phyloP scores from a whole-genome alignment of 164 flowering plant species.

The Macadamia tetraphylla region DNA sequence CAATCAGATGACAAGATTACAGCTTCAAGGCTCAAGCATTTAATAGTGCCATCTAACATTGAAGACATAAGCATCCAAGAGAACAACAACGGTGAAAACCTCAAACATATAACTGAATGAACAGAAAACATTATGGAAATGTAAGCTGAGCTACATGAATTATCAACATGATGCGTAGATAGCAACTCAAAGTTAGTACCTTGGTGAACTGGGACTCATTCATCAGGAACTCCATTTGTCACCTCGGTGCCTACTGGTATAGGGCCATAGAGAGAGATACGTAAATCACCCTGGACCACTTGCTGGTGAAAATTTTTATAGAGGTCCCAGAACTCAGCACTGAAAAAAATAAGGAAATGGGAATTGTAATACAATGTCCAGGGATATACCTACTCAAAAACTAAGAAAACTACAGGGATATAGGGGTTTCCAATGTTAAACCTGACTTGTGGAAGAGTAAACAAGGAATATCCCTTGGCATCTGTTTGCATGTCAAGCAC shows the following conservation, averaged over 20 bases:
- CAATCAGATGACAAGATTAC: too few relatives aligned
- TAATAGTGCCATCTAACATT: too few relatives aligned
- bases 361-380: neutral
- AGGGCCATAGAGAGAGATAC: slow-evolving; percentile 69
- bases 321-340: slow-evolving; percentile 93
- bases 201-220: neutral
- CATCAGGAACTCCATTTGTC: slow-evolving; percentile 13
- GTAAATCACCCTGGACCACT: slow-evolving; percentile 51
- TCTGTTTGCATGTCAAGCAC: slow-evolving; percentile 81
- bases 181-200: slow-evolving; percentile 7
- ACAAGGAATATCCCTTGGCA: slow-evolving; percentile 83
- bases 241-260: slow-evolving; percentile 10
- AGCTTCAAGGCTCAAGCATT: too few relatives aligned
- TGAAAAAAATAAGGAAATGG: slow-evolving; percentile 22
- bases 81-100: too few relatives aligned
- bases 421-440: slow-evolving; percentile 14
- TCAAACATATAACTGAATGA: too few relatives aligned
- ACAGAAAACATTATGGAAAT: too few relatives aligned
- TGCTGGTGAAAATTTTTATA: slow-evolving; percentile 68
- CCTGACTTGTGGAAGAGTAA: slow-evolving; percentile 98
- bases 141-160: too few relatives aligned
- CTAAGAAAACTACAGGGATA: neutral
- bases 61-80: too few relatives aligned
- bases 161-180: too few relatives aligned
- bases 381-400: neutral